Evolutionary conservation across 2,329 filamentous ascomycete species (phyloP), one percentile per base, ranked within the genome.

Genomic region (Alternaria panax): DNA sequence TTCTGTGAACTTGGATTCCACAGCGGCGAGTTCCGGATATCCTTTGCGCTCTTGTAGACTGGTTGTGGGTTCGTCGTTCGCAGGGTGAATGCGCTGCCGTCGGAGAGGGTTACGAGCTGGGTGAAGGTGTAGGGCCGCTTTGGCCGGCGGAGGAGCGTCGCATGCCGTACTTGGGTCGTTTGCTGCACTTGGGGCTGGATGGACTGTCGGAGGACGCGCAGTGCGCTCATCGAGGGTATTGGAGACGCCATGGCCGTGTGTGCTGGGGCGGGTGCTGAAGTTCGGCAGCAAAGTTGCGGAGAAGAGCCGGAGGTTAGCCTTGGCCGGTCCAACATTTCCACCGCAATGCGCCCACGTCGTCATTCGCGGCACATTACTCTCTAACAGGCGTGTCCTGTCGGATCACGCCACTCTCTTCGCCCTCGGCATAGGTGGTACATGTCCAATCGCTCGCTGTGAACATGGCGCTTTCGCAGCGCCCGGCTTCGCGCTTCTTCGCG

Each of bases 61-160:
- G 87, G 83, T 22, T 81, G 71, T 0, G 92, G 92, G 11, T 87
- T 92, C 11, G 91, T 92, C 24, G 92, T 93, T 75, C 91, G 91
- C 73, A 89, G 85, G 48, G 90, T 88, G 80, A 88, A 98, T 60
- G 93, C 91, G 73, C 88, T 91, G 70, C 95, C 95, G 83, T 99
- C 95, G 40, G 90, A 92, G 65, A 98, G 90, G 54, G 93, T 93
- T 68, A 99, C 85, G 61, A 99, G 87, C 81, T 99, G 95, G n/a
- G 94, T 97, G 84, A 97, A 98, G 68, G 90, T 92, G 85, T 97
- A 98, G 41, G 95, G 94, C 6, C 93, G 88, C 74, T 93, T 91
- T n/a, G 93, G 93, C 16, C 95, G 92, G 63, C 86, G 86, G 75
- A 98, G 87, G 64, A 97, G 90, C 24, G 91, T 93, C 52, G 95